Evolutionary conservation across 805 yeast genomes (phyloP), one percentile per base, ranked within the genome.

Genomic region (Ogataea nakhonphanomensis): DNA sequence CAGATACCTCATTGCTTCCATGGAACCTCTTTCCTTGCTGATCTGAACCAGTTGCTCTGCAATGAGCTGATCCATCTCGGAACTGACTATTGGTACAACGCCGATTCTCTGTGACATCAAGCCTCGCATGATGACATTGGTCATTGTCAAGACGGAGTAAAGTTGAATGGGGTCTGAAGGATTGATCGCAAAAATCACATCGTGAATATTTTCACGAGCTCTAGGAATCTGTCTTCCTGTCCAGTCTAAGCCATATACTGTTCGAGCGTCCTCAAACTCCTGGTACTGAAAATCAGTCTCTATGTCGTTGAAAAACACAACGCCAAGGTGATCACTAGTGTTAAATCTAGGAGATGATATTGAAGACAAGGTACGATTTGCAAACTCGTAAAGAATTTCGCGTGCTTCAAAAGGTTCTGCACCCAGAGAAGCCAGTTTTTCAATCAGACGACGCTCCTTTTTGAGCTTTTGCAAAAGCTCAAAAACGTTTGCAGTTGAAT

Each of bases 81-180:
- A 42, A 5, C 56, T 60, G 7, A 61, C 54, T 2, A 84, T 43
- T 0, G 98, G 95, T n/a, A 91, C 66, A 3, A 91, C 46, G 6
- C 97, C 99, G 37, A 91, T 55, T 59, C 90, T 83, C 48, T 89
- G 84, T 0, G 96, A 86, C 12, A 84, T 70, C 1, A 78, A 77
- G 30, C 76, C 72, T 9, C 71, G 67, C n/a, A 79, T 53, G 2
- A 79, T 65, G 2, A 74, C 59, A 20, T 70, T 67, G 2, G 81
- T 52, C 25, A 79, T 65, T 7, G 81, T 66, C 13, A 73, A 61
- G 22, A 81, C 58, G 1, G 73, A 75, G 12, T 65, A 57, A 13
- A 81, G 51, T 43, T 84, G 82, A 2, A 66, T 62, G 10, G 66
- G 64, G 45, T 78, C 68, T 2, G 79, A 64, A 14, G 88, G 65